These are phyloP conservation scores for Astragalus membranaceus DNA, from an alignment of 306 rosid species.

Conservation along the genomic window DNA sequence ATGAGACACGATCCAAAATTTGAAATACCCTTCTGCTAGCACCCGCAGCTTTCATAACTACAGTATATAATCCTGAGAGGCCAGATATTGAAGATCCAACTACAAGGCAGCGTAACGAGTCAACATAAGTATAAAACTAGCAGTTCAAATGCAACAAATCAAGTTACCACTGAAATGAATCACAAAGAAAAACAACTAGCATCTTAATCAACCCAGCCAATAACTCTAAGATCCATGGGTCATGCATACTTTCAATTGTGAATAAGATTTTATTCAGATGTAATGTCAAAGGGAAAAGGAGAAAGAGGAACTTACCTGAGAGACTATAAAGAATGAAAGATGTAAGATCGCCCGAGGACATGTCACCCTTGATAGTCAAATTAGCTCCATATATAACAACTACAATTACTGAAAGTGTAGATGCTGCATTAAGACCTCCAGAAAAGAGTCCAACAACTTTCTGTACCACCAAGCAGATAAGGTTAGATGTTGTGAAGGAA, in stretches of 20 bases:
- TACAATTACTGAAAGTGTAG: conserved; percentile 60
- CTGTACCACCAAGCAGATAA: conserved; percentile 35
- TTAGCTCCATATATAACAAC: conserved; percentile 82
- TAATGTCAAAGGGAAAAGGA: neutral
- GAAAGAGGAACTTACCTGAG: conserved; percentile 47
- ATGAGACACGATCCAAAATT: conserved; percentile 63
- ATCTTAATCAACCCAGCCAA: conserved; percentile 17
- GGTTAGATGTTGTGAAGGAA: conserved; percentile 3
- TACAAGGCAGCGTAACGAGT: conserved; percentile 30
- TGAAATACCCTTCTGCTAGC: conserved; percentile 87
- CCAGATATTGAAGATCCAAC: conserved; percentile 76
- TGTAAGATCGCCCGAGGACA: conserved; percentile 68
- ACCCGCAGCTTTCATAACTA: conserved; percentile 80
- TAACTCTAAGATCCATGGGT: neutral
- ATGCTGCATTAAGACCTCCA: conserved; percentile 80
- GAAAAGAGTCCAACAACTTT: conserved; percentile 67
- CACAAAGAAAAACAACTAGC: neutral
- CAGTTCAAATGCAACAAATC: conserved; percentile 13
- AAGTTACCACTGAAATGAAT: conserved; percentile 1
- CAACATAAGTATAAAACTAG: neutral
- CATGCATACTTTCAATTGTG: neutral
- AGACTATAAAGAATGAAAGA: conserved; percentile 89
- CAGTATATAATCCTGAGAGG: conserved; percentile 64
- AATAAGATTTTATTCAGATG: neutral
- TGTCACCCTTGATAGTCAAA: conserved; percentile 62